phyloP scores from a whole-genome alignment of 2,329 filamentous ascomycete genomes.

The Ascochyta pisi region DNA sequence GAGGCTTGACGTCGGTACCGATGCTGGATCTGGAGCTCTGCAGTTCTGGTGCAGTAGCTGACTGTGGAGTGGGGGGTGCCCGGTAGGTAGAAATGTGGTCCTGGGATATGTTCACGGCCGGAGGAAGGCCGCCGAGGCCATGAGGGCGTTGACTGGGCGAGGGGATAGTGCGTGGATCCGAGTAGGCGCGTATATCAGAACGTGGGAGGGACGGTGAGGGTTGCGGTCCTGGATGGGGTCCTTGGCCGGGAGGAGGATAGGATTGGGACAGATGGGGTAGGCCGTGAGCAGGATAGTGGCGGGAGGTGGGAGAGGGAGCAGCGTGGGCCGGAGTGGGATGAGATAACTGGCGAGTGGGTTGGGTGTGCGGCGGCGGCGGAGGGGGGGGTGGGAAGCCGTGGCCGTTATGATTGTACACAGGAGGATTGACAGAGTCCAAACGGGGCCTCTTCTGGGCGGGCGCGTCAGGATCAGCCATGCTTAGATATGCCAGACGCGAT shows the following conservation, averaged over 20 bases:
- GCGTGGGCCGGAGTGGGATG: constrained; percentile 42
- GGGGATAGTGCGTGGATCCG: constrained; percentile 43
- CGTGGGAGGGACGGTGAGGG: constrained; percentile 44
- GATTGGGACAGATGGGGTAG: constrained; percentile 34
- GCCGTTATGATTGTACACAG: constrained; percentile 41
- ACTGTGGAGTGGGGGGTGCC: constrained; percentile 41
- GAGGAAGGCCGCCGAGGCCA: constrained; percentile 40
- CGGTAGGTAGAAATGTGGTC: constrained; percentile 45
- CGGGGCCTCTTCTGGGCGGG: constrained; percentile 48
- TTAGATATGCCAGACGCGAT: constrained; percentile 45
- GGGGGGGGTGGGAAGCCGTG: constrained; percentile 43
- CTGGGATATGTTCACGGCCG: constrained; percentile 43
- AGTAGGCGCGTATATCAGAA: constrained; percentile 43
- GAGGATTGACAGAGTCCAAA: constrained; percentile 47
- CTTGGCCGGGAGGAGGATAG: constrained; percentile 30
- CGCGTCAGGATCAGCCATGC: constrained; percentile 51
- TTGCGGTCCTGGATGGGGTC: constrained; percentile 31
- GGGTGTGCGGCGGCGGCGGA: constrained; percentile 36
- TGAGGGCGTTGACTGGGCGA: constrained; percentile 46
- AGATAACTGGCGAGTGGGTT: constrained; percentile 38
- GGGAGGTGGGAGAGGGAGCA: constrained; percentile 37
- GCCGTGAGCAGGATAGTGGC: constrained; percentile 36
- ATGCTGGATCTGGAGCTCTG: constrained; percentile 36
- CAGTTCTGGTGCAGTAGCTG: constrained; percentile 27
- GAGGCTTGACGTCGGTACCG: constrained; percentile 38